Evolutionary conservation across 192 early-diverging fungal genomes (phyloP), one percentile per base, ranked within the genome.

Genomic region (Haplosporangium gracile): DNA sequence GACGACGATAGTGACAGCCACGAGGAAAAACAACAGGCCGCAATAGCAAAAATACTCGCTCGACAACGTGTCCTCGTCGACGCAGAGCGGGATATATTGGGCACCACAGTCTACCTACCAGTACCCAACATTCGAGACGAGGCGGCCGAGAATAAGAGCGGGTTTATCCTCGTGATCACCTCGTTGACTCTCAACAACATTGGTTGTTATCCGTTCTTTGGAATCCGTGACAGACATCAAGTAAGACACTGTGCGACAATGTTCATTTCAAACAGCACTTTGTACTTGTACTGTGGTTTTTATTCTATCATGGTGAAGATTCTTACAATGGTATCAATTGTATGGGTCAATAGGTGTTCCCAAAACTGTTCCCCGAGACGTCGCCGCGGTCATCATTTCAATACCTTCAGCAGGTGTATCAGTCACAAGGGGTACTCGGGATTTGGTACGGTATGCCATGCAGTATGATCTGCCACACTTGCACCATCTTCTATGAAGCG

Each of bases 391-490:
- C 84, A 5, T 86, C 84, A 15, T 77, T 86, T 70, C 75, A 86
- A 36, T 86, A 86, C 39, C 74, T 86, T 38, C 74, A 53, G 24
- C 79, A 78, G 47, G 84, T 86, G 4, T 86, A 86, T 57, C 78
- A 72, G 3, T 86, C 84, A 10, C 84, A 86, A 26, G 84, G 84
- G 34, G 79, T 81, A 24, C 84, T 86, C 38, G 84, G 84, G 42
- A 86, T 86, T 8, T 86, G 84, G 84, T 86, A 86, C 43, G 84
- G 84, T 13, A 86, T 86, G 79, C 84, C 84, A 1, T 86, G 84
- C 43, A 86, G 84, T 60, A 86, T 86, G 84, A 86, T 86, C 15
- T 86, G 84, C 53, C 84, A 86, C 68, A 86, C 79, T 5, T 86
- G 84, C 68, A 86, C 84, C 55, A 86, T 86, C n/a, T 86, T 86